Evolutionary conservation across 352 stramenopile species (phyloP), one percentile per base, ranked within the genome.

Genomic region (Phytophthora rubi): DNA sequence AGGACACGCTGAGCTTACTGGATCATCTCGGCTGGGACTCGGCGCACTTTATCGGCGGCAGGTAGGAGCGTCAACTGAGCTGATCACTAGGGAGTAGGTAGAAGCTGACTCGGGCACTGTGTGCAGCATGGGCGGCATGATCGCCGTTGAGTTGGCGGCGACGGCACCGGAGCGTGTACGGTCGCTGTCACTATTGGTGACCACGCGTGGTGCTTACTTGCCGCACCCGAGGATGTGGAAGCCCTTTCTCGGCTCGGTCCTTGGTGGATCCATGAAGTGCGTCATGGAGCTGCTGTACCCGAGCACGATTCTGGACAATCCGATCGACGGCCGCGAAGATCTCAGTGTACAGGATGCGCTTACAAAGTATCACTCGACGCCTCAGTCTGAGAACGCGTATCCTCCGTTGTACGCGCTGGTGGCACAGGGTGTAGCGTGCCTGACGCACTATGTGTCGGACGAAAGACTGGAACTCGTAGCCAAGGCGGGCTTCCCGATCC

Each of bases 401-500:
- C 75, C 76, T 6, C 68, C 57, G 13, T 21, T 82, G 12, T 68
- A 71, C 18, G 82, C 80, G 5, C 61, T 80, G 49, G 18, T 83
- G 4, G 73, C 81, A 26, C 83, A 91, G 65, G 71, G 64, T 7
- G 61, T 85, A 15, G 85, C 85, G 26, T 80, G 83, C 26, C 63
- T 78, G 48, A 81, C 80, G 30, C 82, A 90, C 62, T 85, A 70
- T 58, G 73, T 89, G 26, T 85, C 76, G 47, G 77, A 87, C 53
- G 79, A 84, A 62, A 70, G 81, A 1, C 66, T 89, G 6, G 66
- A 62, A 13, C 57, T 47, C 7, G 75, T 90, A 2, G 70, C 70
- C 45, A 73, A 79, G 23, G 47, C 64, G 8, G 79, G 74, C 1
- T 90, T 84, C 47, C 82, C 82, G 13, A 73, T 90, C 9, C 65